Evolutionary conservation across 257 asterid species (phyloP), one percentile per base, ranked within the genome.

Genomic region (Solanum ossicruentum): DNA sequence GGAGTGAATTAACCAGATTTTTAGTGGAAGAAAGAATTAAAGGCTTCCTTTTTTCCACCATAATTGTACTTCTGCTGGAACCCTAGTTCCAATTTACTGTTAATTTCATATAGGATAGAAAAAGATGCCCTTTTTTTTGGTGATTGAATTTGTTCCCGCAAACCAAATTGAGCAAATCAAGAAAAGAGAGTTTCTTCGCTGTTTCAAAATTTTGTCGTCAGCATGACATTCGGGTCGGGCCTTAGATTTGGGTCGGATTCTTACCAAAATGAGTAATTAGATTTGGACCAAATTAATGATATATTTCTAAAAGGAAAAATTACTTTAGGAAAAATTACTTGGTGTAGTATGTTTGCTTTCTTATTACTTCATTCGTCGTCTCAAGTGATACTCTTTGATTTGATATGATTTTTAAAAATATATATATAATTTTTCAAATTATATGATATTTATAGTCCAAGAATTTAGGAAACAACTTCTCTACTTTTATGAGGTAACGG

Each of bases 11-110:
- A 78, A 96, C 86, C 51, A 93, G 95, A 65, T 91, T 90, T 90
- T 90, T 89, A 69, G 98, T 96, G 82, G 99, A 92, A 88, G 97
- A 89, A 82, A 96, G 98, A 87, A 95, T 91, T 87, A 96, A 89
- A 16, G 98, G 98, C 88, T 89, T 93, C 91, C 91, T 91, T 87
- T 92, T 91, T 89, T 89, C 95, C 90, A 89, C 97, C 98, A 94
- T 92, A 84, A 20, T 23, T 75, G 61, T 23, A 72, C 0, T 45
- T 67, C 70, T 84, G 78, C 17, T 86, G 51, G 43, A 89, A 61
- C 89, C 89, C 93, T 85, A 78, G 61, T 47, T 43, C 13, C 61
- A 57, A 85, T 55, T 63, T 51, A 52, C 54, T 49, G 57, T 32
- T 6, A 45, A 52, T 69, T 15, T 52, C 55, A 54, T 17, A 51